Evolutionary conservation across 305 asterid genomes (phyloP).

Genomic region (Plantago coronopus): DNA sequence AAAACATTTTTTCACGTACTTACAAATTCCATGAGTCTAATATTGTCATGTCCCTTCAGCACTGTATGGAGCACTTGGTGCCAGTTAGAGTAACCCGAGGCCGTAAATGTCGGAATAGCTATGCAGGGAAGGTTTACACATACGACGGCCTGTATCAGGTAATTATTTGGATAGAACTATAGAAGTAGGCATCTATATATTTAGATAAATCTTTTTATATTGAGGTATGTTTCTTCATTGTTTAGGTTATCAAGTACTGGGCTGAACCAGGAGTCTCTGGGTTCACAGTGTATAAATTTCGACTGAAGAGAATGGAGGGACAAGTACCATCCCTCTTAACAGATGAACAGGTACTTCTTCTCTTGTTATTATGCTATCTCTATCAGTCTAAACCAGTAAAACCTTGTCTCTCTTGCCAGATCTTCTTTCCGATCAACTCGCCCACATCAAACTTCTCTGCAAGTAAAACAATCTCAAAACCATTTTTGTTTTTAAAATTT

Average conservation of each 20-base stretch:
- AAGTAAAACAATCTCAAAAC: no score
- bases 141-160: constrained; percentile 92
- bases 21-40: no score
- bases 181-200: not conserved
- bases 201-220: not conserved
- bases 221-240: constrained; percentile 14
- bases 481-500: no score
- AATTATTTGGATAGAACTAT: constrained; percentile 10
- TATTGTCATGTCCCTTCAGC: constrained; percentile 37
- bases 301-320: constrained; percentile 60
- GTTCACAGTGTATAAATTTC: constrained; percentile 65
- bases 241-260: constrained; percentile 73
- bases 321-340: constrained; percentile 82
- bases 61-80: constrained; percentile 55
- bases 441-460: no score
- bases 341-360: constrained; percentile 51
- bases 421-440: no score
- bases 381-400: no score
- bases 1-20: no score
- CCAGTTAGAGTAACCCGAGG: constrained; percentile 88
- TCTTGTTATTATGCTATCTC: not conserved
- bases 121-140: constrained; percentile 76
- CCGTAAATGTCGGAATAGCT: constrained; percentile 59
- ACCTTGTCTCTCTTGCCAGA: no score
- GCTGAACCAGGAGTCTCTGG: constrained; percentile 86